Conservation (phyloP, 2,329 filamentous ascomycete species). For the Teratosphaeria pseudoeucalypti region DNA sequence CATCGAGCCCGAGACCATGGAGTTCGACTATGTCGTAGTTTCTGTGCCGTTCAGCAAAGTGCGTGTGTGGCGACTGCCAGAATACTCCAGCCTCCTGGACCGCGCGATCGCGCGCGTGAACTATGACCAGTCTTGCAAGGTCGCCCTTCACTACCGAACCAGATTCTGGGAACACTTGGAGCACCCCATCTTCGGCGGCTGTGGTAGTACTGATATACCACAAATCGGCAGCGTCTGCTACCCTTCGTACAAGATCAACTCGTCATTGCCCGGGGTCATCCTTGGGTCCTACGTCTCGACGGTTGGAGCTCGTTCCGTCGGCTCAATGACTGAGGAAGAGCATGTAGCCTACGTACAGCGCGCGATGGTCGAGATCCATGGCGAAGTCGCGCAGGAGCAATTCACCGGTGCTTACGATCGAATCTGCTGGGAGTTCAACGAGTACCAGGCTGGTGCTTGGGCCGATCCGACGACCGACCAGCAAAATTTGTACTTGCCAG, state of each 20-base stretch:
- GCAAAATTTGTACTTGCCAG: slow-evolving; percentile 58
- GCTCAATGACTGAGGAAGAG: slow-evolving; percentile 44
- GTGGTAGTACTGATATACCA: slow-evolving; percentile 50
- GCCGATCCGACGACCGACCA: slow-evolving; percentile 48
- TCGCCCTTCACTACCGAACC: slow-evolving; percentile 57
- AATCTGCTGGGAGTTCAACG: slow-evolving; percentile 55
- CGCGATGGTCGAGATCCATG: slow-evolving; percentile 59
- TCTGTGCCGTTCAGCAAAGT: slow-evolving; percentile 55
- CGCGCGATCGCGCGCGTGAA: slow-evolving; percentile 41
- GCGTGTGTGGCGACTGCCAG: slow-evolving; percentile 50
- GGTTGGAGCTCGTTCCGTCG: slow-evolving; percentile 35
- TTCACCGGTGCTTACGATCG: slow-evolving; percentile 57
- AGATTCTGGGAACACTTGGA: slow-evolving; percentile 49
- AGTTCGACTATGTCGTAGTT: slow-evolving; percentile 58
- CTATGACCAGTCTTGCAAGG: slow-evolving; percentile 43
- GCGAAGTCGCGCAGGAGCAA: slow-evolving; percentile 47
- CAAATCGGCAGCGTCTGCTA: slow-evolving; percentile 56
- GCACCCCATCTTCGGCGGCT: slow-evolving; percentile 53
- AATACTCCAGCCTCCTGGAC: slow-evolving; percentile 40
- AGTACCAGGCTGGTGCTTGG: slow-evolving; percentile 54
- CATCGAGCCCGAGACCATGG: slow-evolving; percentile 34
- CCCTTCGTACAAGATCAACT: slow-evolving; percentile 56
- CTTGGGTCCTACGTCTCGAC: slow-evolving; percentile 49
- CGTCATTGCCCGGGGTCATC: slow-evolving; percentile 50
- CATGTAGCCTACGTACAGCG: slow-evolving; percentile 55